A percentile compares a stretch with the other conserved stretches of the same genome.
phyloP scores from a whole-genome alignment of 805 yeast species.

The Zygosaccharomyces bisporus region DNA sequence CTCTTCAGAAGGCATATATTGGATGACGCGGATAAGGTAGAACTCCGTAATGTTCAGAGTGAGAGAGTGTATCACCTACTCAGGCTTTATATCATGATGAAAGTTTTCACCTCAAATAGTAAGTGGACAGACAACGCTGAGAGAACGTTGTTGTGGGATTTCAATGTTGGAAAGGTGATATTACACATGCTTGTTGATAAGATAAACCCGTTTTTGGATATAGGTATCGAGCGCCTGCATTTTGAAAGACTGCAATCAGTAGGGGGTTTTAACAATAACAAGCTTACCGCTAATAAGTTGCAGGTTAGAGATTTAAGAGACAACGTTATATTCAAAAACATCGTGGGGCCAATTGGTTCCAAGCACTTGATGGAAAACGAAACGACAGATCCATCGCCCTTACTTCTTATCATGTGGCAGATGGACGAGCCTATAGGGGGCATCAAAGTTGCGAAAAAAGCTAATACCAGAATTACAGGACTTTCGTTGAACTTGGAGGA shows the following conservation, averaged over 20 bases:
- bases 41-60: conserved; percentile 40
- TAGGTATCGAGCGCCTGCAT: conserved; percentile 57
- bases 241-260: conserved; percentile 60
- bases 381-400: conserved; percentile 25
- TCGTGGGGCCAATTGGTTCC: conserved; percentile 51
- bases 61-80: conserved; percentile 38
- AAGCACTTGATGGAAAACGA: conserved; percentile 15
- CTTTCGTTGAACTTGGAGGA: conserved; percentile 71
- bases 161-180: conserved; percentile 64
- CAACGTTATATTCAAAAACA: conserved; percentile 61
- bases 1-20: conserved; percentile 47
- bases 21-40: conserved; percentile 47
- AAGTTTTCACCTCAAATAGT: conserved; percentile 40
- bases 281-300: conserved; percentile 54
- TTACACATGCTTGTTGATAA: conserved; percentile 63
- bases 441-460: conserved; percentile 68
- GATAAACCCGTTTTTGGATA: conserved; percentile 62
- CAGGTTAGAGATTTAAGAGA: conserved; percentile 65
- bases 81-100: conserved; percentile 45
- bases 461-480: conserved; percentile 60
- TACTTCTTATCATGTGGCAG: conserved; percentile 62
- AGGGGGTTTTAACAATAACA: conserved; percentile 65
- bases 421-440: conserved; percentile 88
- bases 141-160: conserved; percentile 54
- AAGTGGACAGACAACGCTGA: conserved; percentile 30